Evolutionary conservation across 1,284 basidiomycete species (phyloP), one percentile per base, ranked within the genome.

Genomic region (Chiua sp.): DNA sequence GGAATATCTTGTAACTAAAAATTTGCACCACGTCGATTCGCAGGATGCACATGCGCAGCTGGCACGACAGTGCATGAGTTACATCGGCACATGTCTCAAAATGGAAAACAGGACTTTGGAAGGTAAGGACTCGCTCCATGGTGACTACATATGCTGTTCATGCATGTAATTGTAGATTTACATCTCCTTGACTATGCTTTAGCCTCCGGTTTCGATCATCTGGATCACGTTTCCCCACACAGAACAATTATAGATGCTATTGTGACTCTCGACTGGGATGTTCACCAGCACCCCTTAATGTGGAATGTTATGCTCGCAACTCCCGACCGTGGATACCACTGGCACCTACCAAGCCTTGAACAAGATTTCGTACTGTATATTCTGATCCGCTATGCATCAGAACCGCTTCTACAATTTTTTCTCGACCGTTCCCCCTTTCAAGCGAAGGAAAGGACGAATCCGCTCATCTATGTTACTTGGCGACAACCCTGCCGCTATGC

Each of bases 361-460:
- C 26, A 26, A 26, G 26, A 26, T 26, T 26, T 26, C 26, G 26
- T 26, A 26, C 26, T 26, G 26, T 26, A 44, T 18, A 47, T 65
- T 26, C 55, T 68, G 7, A 55, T 67, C 2, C 33, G 18, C 7
- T 59, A 48, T 16, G 59, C 57, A 8, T 23, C 59, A 0, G 46
- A 39, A 8, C 32, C 35, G 10, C 54, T 63, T 1, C 49, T 65
- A 2, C 51, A 28, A 15, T 32, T 33, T 7, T 58, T 42, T 11
- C 32, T 66, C 2, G 46, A 35, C 1, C 23, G 7, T 4, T 8
- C 3, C n/a, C 20, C 2, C 1, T 63, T n/a, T 3, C 20, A 16
- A 18, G 3, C 26, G 3, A 63, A 56, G 51, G 47, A 56, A 7
- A 55, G 60, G 8, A 68, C 49, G 1, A 68, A 66, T 20, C 65